Base-by-base conservation (phyloP, 2,329 filamentous ascomycete species). In the Thelonectria olida region DNA sequence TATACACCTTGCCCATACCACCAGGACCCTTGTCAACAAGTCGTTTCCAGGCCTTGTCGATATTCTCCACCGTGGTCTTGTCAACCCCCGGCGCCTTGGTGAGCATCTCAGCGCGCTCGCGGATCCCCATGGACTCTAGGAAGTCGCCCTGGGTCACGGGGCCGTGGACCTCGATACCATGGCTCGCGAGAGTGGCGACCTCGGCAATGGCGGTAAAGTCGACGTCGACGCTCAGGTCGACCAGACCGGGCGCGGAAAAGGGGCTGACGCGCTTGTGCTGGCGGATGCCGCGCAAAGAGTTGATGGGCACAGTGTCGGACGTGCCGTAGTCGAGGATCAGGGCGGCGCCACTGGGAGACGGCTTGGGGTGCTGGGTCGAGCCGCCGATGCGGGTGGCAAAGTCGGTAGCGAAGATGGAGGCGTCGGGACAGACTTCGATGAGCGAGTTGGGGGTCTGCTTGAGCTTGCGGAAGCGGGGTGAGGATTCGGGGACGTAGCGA, bases 261-360 rank as follows among this genome's bases (percentile, higher is more conserved):
- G 96, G 93, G 20, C 89, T 93, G 45, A 97, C 91, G 22, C 85
- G 84, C 22, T 83, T 81, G 79, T 99, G 96, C 13, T 84, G 82
- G 34, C 89, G 87, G 76, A 99, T 98, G 20, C 96, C 96, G 28
- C 96, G 91, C 20, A 99, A 85, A 0, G 93, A 96, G 82, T 97
- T 97, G 62, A 91, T 82, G 3, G 96, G 96, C 49, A 99, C 89
- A 0, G 82, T 91, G 69, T 88, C 83, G 3, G 88, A 78, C 5
- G 95, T 91, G 17, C 96, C 96, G 78, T 99, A 99, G 80, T 99
- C 96, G 45, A 99, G 88, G 69, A 99, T 92, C n/a, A 99, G 83
- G 1, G 95, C 96, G 8, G 94, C 96, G 50, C 96, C 96, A 1
- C 89, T 90, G 1, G 94, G 88, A 1, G 74, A 75, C 0, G 81